Base-by-base conservation (phyloP, 1,284 basidiomycete species). In the Rhodotorula sp. region DNA sequence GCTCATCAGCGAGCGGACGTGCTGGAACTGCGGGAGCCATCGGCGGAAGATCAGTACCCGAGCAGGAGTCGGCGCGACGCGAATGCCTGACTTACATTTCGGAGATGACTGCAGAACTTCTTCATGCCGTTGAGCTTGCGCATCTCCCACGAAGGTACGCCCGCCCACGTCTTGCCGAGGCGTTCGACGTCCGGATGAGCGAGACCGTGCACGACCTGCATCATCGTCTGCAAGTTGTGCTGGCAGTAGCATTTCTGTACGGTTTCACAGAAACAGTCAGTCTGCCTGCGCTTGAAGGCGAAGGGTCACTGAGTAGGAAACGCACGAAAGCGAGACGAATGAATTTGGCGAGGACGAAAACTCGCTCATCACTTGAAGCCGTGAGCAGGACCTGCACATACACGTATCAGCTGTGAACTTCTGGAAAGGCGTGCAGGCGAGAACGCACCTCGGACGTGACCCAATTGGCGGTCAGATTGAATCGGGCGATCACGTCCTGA, bases 381-480 rank as follows among this genome's bases (percentile, higher is more conserved):
- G 82, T 82, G 5, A 81, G 76, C 1, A 83, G 80, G 50, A 80
- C 74, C 75, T 76, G 60, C n/a, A 57, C 18, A 19, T 14, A 34
- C 8, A 28, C 23, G 4, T 7, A 3, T n/a, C 0, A 26, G 14
- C 3, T 2, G 19, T 10, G 26, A 14, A 8, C 28, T 38, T 12
- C 21, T 14, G 14, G 14, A 34, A 6, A 21, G 1, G n/a, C 2
- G 34, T 19, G 6, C 12, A 16, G 31, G 12, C 28, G 90, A 90
- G 23, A 88, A 84, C 52, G 23, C 52, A 62, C 62, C 50, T 62
- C 62, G n/a, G 62, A 62, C 34, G 50, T 45, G 38, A 62, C 62
- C 80, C 93, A 95, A 77, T 90, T 90, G 10, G 89, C 88, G 77
- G 92, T 87, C 67, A 95, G 82, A 78, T 94, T 93, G 83, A 95